A percentile compares a stretch with the other conserved stretches of the same genome.
Evolutionary conservation across 768 basidiomycete species (phyloP).

Genomic region (Chalciporus chontae): DNA sequence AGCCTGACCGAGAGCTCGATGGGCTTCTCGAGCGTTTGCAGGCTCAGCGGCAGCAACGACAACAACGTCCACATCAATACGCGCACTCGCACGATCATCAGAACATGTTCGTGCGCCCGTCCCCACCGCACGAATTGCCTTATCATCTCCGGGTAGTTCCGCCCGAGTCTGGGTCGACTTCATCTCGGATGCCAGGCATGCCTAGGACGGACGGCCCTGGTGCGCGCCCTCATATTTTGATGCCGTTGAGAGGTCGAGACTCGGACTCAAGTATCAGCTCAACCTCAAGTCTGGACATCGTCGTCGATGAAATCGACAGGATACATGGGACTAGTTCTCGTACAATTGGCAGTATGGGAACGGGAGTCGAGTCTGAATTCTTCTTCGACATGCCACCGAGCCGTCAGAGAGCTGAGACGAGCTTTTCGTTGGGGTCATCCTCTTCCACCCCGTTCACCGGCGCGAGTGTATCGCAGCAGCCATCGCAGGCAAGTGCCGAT

Average conservation of each 20-base stretch:
- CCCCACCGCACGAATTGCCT: slow-evolving; percentile 1
- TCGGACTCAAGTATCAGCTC: slow-evolving; percentile 16
- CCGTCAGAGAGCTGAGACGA: slow-evolving; percentile 8
- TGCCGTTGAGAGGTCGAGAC: slow-evolving; percentile 16
- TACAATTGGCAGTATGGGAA: neutral
- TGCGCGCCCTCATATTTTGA: slow-evolving; percentile 9
- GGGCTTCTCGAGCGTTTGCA: slow-evolving; percentile 15
- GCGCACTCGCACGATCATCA: slow-evolving; percentile 1
- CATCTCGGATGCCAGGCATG: neutral
- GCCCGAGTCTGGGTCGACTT: slow-evolving; percentile 1
- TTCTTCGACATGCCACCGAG: slow-evolving; percentile 4
- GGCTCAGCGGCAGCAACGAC: slow-evolving; percentile 13
- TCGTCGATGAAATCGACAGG: slow-evolving; percentile 9
- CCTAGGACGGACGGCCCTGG: slow-evolving; percentile 10
- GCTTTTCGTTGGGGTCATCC: slow-evolving; percentile 10
- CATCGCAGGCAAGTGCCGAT: slow-evolving; percentile 5
- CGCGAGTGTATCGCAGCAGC: neutral
- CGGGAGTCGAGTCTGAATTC: neutral
- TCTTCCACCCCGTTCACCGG: slow-evolving; percentile 6
- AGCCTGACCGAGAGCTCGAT: slow-evolving; percentile 6
- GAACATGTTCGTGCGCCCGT: neutral
- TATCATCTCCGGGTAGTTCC: slow-evolving; percentile 9
- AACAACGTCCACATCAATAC: slow-evolving; percentile 3
- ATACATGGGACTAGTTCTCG: slow-evolving; percentile 6
- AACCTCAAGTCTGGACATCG: slow-evolving; percentile 9